Percentiles rank a stretch among this genome's conserved stretches.
These are phyloP conservation scores for Gracilaria caudata DNA, from an alignment of 23 red algal species.

Conservation along the genomic window DNA sequence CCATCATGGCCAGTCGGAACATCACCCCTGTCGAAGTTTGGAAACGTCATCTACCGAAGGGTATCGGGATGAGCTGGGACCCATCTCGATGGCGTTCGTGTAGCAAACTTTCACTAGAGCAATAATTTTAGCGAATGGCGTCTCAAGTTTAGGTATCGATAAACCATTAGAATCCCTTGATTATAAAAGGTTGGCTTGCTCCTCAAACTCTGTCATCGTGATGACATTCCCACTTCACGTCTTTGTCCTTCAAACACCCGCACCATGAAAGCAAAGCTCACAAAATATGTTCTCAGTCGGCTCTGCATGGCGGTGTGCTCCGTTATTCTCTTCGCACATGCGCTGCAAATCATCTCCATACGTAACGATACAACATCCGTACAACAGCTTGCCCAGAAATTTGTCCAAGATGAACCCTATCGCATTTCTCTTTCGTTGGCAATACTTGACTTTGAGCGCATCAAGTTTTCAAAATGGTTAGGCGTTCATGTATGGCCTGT, in stretches of 20 bases:
- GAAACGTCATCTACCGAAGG: too few relatives aligned
- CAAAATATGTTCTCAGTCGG: not conserved
- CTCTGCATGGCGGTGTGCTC: not conserved
- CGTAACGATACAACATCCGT: not conserved
- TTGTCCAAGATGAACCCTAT: not conserved
- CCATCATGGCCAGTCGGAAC: too few relatives aligned
- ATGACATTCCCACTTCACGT: not conserved
- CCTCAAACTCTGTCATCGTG: too few relatives aligned
- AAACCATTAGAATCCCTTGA: too few relatives aligned
- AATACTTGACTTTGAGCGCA: not conserved
- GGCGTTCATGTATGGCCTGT: slow-evolving; percentile 11
- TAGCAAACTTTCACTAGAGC: too few relatives aligned
- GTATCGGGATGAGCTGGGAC: too few relatives aligned
- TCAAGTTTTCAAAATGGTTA: slow-evolving; percentile 13
- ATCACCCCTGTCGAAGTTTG: too few relatives aligned
- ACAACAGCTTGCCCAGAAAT: not conserved
- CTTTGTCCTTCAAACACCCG: not conserved
- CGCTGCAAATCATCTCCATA: not conserved
- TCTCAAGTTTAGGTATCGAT: too few relatives aligned
- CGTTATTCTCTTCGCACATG: not conserved
- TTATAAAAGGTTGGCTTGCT: too few relatives aligned
- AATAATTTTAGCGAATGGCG: too few relatives aligned
- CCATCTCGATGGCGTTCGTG: too few relatives aligned
- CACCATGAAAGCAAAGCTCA: not conserved
- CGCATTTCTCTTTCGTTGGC: not conserved